Percentiles rank a stretch among this genome's conserved stretches.
Conservation (phyloP, 139 green algal species). For the Auxenochlorella pyrenoidosa region DNA sequence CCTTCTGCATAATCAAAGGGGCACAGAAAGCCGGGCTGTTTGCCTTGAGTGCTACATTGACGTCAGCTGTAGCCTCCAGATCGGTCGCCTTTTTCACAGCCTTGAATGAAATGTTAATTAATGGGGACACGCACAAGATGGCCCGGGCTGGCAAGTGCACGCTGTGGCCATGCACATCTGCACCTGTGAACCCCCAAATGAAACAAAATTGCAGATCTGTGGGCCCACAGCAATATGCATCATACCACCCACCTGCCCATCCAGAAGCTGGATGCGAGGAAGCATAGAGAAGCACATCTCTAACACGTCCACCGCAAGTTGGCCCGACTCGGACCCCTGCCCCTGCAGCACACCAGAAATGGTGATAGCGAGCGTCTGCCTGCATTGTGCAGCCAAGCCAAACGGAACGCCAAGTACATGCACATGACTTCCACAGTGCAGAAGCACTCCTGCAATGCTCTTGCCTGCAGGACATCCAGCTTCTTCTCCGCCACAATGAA, state of each 20-base stretch:
- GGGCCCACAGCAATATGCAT: too few species aligned
- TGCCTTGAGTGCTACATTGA: not conserved
- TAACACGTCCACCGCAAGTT: slow-evolving; percentile 39
- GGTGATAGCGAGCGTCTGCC: not conserved
- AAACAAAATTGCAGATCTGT: too few species aligned
- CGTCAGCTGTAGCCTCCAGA: too few species aligned
- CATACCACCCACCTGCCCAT: slow-evolving; percentile 21
- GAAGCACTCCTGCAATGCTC: not conserved
- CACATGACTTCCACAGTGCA: not conserved
- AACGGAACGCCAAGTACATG: not conserved
- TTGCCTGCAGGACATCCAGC: slow-evolving; percentile 61
- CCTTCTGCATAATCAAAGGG: not conserved
- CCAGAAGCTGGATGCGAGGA: slow-evolving; percentile 41
- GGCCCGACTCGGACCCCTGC: slow-evolving; percentile 49
- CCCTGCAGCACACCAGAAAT: slow-evolving; percentile 28
- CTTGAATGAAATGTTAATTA: too few species aligned
- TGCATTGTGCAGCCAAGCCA: not conserved
- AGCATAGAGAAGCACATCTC: slow-evolving; percentile 50
- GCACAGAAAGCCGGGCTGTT: too few species aligned
- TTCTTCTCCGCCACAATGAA: slow-evolving; percentile 42
- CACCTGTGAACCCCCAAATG: not conserved
- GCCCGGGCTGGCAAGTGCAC: too few species aligned
- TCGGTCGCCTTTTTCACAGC: too few species aligned
- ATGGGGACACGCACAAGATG: too few species aligned
- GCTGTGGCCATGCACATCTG: too few species aligned